Evolutionary conservation across 495 filamentous ascomycete species (phyloP), one percentile per base, ranked within the genome.

Genomic region (Xylaria bambusicola): DNA sequence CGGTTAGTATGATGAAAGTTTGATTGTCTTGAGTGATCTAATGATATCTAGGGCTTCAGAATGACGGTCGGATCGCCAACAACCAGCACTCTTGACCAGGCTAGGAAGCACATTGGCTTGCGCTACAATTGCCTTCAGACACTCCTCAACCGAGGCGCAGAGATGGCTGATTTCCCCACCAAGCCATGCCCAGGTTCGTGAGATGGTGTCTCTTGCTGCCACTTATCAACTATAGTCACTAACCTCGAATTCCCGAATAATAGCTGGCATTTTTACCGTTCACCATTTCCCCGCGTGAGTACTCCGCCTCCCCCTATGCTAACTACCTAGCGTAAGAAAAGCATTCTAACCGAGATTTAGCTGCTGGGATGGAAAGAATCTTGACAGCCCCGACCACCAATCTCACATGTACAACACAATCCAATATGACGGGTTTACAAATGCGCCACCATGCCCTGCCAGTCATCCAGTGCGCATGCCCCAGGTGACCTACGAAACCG

Each of bases 291-390:
- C 80, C n/a, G 65, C 75, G 75, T 80, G n/a, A 66, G 73, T 69
- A 50, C 5, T 13, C 38, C 18, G 5, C 17, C 53, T 38, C 21
- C 9, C 24, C 48, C 6, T 42, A 6, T 60, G 12, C 24, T 36
- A 20, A 51, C 56, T 50, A 62, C 41, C 56, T 29, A 8, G 4
- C 4, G 21, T 20, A 27, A 17, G n/a, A 27, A 38, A 10, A 5
- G 20, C 5, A 1, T 42, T n/a, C 47, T 63, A 12, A 70, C 73
- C 1, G 33, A 40, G 13, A 0, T 45, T 26, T 23, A 76, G 76
- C 57, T 78, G 79, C 70, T 84, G 82, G 82, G 82, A 85, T 64
- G 82, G 82, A 52, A 77, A 79, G 66, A 83, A 82, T 64, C 72
- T 84, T n/a, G 82, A 83, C 67, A 81, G 77, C 45, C 74, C 77